Evolutionary conservation across 2,329 filamentous ascomycete genomes (phyloP).

Genomic region (Colletotrichum scovillei): DNA sequence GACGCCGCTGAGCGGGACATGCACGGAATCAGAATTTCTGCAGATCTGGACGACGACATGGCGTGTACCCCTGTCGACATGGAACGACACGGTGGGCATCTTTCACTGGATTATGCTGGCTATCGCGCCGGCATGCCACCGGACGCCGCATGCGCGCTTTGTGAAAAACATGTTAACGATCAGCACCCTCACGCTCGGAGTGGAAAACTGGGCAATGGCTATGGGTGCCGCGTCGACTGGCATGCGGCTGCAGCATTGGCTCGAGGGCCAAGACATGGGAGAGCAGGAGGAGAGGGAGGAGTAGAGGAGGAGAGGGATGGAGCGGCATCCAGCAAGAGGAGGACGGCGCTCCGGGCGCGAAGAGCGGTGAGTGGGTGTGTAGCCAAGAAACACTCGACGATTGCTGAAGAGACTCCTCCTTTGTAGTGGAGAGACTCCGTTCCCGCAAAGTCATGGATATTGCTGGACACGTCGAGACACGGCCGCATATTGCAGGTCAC

Average conservation of each 20-base stretch:
- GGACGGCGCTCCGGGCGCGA: constrained; percentile 5
- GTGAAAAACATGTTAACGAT: constrained; percentile 58
- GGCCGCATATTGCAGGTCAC: background rate
- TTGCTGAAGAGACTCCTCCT: background rate
- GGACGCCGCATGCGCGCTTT: constrained; percentile 54
- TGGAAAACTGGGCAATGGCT: constrained; percentile 61
- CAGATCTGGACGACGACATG: constrained; percentile 60
- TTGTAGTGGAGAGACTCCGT: background rate
- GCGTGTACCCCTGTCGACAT: constrained; percentile 57
- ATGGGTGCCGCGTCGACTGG: constrained; percentile 49
- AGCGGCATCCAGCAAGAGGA: background rate
- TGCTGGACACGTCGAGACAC: background rate
- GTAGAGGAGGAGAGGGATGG: background rate
- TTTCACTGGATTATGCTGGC: constrained; percentile 60
- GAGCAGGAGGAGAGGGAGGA: background rate
- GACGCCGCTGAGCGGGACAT: constrained; percentile 53
- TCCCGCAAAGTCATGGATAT: background rate
- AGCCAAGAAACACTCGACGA: background rate
- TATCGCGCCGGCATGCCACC: constrained; percentile 52
- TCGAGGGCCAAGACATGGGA: constrained; percentile 41
- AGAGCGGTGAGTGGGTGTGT: constrained; percentile 29
- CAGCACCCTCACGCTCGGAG: constrained; percentile 56
- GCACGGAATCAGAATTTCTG: constrained; percentile 52
- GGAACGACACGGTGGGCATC: constrained; percentile 60
- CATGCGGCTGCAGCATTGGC: constrained; percentile 56